phyloP scores from a whole-genome alignment of 2,329 filamentous ascomycete genomes.

The Diaporthe ilicicola region DNA sequence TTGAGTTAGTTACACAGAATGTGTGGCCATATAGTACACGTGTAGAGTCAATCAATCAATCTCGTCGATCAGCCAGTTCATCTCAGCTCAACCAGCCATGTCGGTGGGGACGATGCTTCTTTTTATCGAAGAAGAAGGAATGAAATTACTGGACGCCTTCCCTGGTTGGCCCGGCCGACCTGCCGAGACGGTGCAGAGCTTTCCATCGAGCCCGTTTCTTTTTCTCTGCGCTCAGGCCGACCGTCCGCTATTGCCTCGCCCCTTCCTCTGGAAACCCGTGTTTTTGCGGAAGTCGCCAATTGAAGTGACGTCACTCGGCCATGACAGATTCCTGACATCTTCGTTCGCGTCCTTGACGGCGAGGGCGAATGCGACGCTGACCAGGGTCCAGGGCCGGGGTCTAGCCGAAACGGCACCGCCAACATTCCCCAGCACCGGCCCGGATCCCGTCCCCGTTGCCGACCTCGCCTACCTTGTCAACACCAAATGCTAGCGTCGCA shows the following conservation, averaged over 20 bases:
- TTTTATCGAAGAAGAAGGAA: background rate
- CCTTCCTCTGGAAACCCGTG: background rate
- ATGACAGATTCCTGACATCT: slow-evolving; percentile 5
- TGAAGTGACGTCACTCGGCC: slow-evolving; percentile 6
- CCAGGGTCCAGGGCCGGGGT: background rate
- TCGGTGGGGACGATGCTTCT: background rate
- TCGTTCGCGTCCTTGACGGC: background rate
- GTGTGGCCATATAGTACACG: background rate
- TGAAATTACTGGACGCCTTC: background rate
- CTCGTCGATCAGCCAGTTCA: background rate
- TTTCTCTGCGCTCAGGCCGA: background rate
- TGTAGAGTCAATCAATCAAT: background rate
- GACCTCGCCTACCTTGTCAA: background rate
- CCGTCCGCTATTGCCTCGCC: background rate
- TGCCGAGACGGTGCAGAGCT: background rate
- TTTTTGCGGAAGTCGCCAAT: slow-evolving; percentile 1
- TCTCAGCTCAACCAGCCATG: background rate
- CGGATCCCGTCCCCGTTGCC: background rate
- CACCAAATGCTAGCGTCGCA: background rate
- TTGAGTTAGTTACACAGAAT: slow-evolving; percentile 20
- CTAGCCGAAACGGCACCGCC: background rate
- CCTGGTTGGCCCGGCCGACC: background rate
- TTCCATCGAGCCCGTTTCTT: background rate
- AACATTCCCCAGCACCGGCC: background rate
- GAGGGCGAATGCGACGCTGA: background rate